phyloP scores from a whole-genome alignment of 2,329 filamentous ascomycete genomes.

The Diaporthe destruens region DNA sequence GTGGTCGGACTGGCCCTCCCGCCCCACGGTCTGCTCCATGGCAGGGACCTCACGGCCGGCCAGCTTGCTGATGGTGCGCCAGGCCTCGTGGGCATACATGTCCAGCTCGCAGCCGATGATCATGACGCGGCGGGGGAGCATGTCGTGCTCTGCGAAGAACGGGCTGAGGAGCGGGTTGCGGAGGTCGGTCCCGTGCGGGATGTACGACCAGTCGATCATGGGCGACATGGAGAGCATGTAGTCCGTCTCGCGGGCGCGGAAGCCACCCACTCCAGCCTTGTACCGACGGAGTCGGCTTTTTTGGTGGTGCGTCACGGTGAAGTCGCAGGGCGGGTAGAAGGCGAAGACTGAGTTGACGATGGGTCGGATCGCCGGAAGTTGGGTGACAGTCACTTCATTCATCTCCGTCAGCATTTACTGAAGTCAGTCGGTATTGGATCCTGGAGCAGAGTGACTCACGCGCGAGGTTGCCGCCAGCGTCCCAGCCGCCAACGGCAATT shows the following conservation, averaged over 20 bases:
- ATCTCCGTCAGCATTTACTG: background rate
- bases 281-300: slow-evolving; percentile 32
- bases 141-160: slow-evolving; percentile 29
- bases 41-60: slow-evolving; percentile 27
- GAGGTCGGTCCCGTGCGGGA: slow-evolving; percentile 30
- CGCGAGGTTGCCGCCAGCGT: slow-evolving; percentile 29
- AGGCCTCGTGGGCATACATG: slow-evolving; percentile 38
- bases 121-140: slow-evolving; percentile 34
- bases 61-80: slow-evolving; percentile 38
- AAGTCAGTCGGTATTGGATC: fast-evolving
- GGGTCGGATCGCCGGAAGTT: slow-evolving; percentile 29
- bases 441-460: background rate
- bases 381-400: slow-evolving; percentile 13
- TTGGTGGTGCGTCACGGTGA: slow-evolving; percentile 29
- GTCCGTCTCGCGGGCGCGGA: slow-evolving; percentile 37
- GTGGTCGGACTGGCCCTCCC: slow-evolving; percentile 27
- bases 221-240: slow-evolving; percentile 37
- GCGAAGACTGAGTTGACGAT: slow-evolving; percentile 37
- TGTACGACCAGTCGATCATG: slow-evolving; percentile 37
- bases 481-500: slow-evolving; percentile 32
- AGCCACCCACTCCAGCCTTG: slow-evolving; percentile 34
- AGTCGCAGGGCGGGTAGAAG: slow-evolving; percentile 34
- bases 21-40: slow-evolving; percentile 26
- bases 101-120: slow-evolving; percentile 37
- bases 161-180: slow-evolving; percentile 38